Conservation (phyloP, 2,329 filamentous ascomycete genomes). For the Aspergillus candidus region DNA sequence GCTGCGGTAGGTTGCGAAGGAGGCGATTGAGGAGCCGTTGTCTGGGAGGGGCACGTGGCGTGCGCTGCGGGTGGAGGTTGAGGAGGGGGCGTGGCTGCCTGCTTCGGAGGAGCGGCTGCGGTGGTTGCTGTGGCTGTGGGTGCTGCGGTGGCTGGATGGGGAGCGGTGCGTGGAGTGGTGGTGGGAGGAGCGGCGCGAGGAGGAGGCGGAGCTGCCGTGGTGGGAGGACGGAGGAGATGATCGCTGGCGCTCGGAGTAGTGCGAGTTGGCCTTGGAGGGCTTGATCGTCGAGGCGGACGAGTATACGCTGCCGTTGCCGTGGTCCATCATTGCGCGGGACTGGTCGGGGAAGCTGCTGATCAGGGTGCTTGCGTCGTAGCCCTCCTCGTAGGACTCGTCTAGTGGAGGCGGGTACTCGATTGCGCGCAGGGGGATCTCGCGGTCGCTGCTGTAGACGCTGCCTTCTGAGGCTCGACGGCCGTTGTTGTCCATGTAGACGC, state of each 20-base stretch:
- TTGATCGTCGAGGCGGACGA: conserved; percentile 32
- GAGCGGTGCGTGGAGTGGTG: conserved; percentile 18
- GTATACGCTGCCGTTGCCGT: conserved; percentile 26
- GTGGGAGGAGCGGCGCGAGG: conserved; percentile 19
- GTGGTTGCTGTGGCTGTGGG: conserved; percentile 17
- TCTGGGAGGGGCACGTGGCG: conserved; percentile 33
- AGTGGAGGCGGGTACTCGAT: conserved; percentile 34
- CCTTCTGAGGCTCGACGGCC: conserved; percentile 34
- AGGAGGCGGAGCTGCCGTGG: conserved; percentile 15
- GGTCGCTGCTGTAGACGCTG: conserved; percentile 27
- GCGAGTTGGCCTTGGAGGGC: conserved; percentile 24
- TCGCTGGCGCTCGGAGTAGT: conserved; percentile 10
- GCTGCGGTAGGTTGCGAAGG: conserved; percentile 21
- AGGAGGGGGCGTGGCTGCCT: conserved; percentile 21
- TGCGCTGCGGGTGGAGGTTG: conserved; percentile 29
- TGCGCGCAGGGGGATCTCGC: conserved; percentile 32
- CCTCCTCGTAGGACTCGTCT: conserved; percentile 3
- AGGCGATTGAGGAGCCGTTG: conserved; percentile 20
- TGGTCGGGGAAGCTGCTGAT: conserved; percentile 39
- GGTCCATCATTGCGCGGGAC: conserved; percentile 22
- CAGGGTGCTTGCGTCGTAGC: conserved; percentile 33
- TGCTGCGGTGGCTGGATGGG: conserved; percentile 18
- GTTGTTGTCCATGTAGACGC: conserved; percentile 22
- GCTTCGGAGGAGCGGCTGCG: conserved; percentile 16
- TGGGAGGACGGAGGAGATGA: conserved; percentile 6